These are phyloP conservation scores for Syzygium aqueum DNA, from an alignment of 345 rosid species.

Conservation along the genomic window DNA sequence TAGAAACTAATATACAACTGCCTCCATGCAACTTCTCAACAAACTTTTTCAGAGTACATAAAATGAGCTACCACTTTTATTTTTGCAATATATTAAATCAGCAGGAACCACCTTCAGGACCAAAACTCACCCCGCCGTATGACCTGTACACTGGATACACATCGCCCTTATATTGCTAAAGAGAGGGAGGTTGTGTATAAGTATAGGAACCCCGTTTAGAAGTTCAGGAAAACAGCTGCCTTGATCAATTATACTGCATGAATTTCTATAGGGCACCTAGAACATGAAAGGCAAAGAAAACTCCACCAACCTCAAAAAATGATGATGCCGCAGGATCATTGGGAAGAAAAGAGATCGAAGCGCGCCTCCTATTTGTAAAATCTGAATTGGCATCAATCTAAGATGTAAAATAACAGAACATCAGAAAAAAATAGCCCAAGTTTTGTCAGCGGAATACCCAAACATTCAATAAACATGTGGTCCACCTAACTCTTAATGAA, in stretches of 20 bases:
- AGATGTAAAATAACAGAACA: background rate
- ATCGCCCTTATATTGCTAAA: background rate
- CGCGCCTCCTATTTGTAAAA: slow-evolving; percentile 57
- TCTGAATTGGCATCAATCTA: slow-evolving; percentile 66
- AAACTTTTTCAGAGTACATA: background rate
- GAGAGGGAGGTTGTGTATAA: background rate
- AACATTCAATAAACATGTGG: background rate
- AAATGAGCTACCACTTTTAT: background rate
- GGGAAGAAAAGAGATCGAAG: slow-evolving; percentile 46
- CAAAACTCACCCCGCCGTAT: background rate
- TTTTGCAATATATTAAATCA: background rate
- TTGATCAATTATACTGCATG: background rate
- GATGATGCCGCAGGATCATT: slow-evolving; percentile 59
- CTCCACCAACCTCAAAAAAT: slow-evolving; percentile 42
- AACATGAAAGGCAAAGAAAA: background rate
- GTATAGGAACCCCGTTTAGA: background rate
- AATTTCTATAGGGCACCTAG: background rate
- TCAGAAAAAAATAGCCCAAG: background rate
- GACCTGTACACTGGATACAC: background rate
- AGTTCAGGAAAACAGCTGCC: background rate
- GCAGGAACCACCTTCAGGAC: background rate
- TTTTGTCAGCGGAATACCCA: background rate
- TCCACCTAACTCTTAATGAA: background rate
- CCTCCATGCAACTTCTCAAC: background rate
- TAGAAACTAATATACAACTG: background rate